Percentiles rank a stretch among this genome's conserved stretches.
These are phyloP conservation scores for Tanozyma kutaoensis DNA, from an alignment of 805 yeast species.

Conservation along the genomic window DNA sequence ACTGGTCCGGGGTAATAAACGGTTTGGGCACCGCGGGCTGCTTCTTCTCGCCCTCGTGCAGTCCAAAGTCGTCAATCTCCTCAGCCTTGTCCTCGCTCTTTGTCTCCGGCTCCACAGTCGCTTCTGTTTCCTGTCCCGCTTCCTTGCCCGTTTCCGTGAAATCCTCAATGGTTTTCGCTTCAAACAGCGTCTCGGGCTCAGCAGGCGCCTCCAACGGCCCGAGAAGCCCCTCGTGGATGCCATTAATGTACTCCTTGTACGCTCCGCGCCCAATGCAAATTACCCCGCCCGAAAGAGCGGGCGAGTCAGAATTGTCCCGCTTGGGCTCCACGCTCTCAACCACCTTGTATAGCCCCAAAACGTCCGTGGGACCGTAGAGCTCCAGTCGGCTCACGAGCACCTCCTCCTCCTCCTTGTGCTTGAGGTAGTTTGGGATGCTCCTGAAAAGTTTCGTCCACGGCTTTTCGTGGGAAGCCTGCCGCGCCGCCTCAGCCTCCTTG, in stretches of 20 bases:
- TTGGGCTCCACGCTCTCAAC: conserved; percentile 14
- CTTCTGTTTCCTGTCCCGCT: conserved; percentile 4
- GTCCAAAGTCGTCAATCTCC: conserved; percentile 3
- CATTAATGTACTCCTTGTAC: conserved; percentile 80
- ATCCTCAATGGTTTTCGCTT: background rate
- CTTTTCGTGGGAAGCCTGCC: conserved; percentile 5
- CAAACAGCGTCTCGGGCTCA: conserved; percentile 7
- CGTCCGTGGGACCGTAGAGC: conserved; percentile 27
- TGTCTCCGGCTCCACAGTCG: conserved; percentile 2
- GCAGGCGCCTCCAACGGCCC: conserved; percentile 57
- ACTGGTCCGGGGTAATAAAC: conserved; percentile 48
- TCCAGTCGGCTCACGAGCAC: conserved; percentile 15
- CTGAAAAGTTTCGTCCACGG: conserved; percentile 17
- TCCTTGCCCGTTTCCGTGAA: background rate
- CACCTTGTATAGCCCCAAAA: conserved; percentile 43
- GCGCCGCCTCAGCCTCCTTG: conserved; percentile 1
- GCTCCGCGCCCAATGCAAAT: conserved; percentile 94
- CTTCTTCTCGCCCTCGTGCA: conserved; percentile 10
- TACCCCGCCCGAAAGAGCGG: conserved; percentile 61
- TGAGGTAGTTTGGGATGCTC: conserved; percentile 5
- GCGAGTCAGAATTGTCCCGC: conserved; percentile 30
- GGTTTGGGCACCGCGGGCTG: conserved; percentile 45
- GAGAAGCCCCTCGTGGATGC: conserved; percentile 86
- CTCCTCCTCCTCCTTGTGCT: conserved; percentile 15
- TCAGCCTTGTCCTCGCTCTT: conserved; percentile 4